Base-by-base conservation (phyloP, 345 rosid genomes). In the Lepidium aucheri region DNA sequence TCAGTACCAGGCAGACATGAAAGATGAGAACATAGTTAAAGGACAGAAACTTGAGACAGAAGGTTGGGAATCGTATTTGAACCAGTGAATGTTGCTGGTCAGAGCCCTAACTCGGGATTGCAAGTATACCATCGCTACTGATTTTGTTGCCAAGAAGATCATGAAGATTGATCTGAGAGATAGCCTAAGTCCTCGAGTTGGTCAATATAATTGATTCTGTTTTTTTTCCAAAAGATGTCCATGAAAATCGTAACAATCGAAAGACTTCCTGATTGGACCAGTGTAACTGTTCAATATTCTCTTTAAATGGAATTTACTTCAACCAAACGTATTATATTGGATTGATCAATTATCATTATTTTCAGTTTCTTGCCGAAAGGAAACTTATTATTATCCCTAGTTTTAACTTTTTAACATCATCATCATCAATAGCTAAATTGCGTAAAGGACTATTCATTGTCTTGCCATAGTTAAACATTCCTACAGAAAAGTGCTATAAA, bases 1-100 rank as follows among this genome's bases (percentile, higher is more conserved):
- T 54, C 99, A 90, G 75, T 90, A 85, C 83, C 91, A 82, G 66
- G 91, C 88, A 79, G 93, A 88, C 76, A 79, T 83, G 34, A 85
- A 84, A 74, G 83, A 88, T 7, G 85, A 83, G 41, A 95, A 90
- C 55, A 3, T 86, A 70, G 74, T 53, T 40, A 94, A 87, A 74
- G 95, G 93, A 28, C 86, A 86, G 57, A 91, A 83, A 74, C 77
- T 88, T 65, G 81, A 77, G 41, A 77, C 47, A 49, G 77, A 81
- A 65, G 93, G 97, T 20, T 94, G 95, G 89, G 91, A 85, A 78
- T 80, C 89, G 7, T 86, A 88, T 73, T 63, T 77, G 50, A 83
- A 83, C 74, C 78, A 72, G 43, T 80, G 79, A 80, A 39, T 58
- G 41, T 53, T 15, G 15, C 47, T 53, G 20, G 30, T 22, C 44